phyloP scores from a whole-genome alignment of 2,329 filamentous ascomycete species.

The Neofusicoccum sp. region DNA sequence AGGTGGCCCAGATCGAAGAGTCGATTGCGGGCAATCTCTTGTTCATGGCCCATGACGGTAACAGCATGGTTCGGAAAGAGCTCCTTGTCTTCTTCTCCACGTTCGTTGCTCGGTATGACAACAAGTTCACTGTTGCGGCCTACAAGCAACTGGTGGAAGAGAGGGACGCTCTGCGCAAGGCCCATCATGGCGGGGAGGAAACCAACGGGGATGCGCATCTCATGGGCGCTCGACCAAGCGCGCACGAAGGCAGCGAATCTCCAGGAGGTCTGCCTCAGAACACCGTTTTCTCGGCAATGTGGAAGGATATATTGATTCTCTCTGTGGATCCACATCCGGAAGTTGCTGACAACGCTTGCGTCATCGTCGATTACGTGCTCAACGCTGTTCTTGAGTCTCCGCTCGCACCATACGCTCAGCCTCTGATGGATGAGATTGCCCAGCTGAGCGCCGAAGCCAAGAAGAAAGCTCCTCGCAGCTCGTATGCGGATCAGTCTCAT shows the following conservation, averaged over 20 bases:
- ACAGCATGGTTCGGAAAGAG: slow-evolving; percentile 90
- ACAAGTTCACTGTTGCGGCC: slow-evolving; percentile 85
- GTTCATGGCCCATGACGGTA: slow-evolving; percentile 90
- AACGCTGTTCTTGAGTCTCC: slow-evolving; percentile 73
- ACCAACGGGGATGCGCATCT: background rate
- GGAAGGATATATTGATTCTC: slow-evolving; percentile 88
- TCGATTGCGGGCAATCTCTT: slow-evolving; percentile 84
- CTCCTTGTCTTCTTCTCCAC: slow-evolving; percentile 90
- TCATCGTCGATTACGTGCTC: slow-evolving; percentile 85
- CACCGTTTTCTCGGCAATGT: slow-evolving; percentile 88
- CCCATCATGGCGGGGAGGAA: background rate
- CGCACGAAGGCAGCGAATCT: slow-evolving; percentile 6
- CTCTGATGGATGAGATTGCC: slow-evolving; percentile 70
- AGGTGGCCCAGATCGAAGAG: slow-evolving; percentile 88
- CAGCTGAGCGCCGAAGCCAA: slow-evolving; percentile 37
- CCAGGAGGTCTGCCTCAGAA: slow-evolving; percentile 60
- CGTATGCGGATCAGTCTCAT: slow-evolving; percentile 47
- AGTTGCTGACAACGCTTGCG: slow-evolving; percentile 77
- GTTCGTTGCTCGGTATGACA: slow-evolving; percentile 86
- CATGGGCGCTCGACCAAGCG: slow-evolving; percentile 50
- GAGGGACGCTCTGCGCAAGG: slow-evolving; percentile 3
- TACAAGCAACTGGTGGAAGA: slow-evolving; percentile 81
- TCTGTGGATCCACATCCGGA: slow-evolving; percentile 94
- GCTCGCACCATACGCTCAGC: slow-evolving; percentile 67
- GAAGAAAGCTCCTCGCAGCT: slow-evolving; percentile 40